phyloP scores from a whole-genome alignment of 2,329 filamentous ascomycete genomes.

The Fusarium sp. region DNA sequence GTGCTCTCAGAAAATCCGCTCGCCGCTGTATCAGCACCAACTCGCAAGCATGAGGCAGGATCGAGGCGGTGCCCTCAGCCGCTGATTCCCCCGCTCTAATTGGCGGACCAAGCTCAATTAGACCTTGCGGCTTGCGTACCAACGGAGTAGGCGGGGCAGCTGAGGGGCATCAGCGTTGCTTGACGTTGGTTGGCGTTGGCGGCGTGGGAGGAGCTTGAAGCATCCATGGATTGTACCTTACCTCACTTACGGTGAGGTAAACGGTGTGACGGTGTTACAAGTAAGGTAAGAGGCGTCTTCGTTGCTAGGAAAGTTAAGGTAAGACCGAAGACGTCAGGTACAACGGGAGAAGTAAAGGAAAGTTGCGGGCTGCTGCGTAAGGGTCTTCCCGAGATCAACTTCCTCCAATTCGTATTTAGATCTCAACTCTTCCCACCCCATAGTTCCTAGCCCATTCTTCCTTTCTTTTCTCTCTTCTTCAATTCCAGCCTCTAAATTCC shows the following conservation, averaged over 20 bases:
- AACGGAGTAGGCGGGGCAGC: slow-evolving; percentile 38
- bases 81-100: slow-evolving; percentile 9
- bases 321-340: slow-evolving; percentile 22
- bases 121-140: neutral
- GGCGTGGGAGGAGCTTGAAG: slow-evolving; percentile 38
- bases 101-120: slow-evolving; percentile 28
- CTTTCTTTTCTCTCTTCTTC: slow-evolving; percentile 13
- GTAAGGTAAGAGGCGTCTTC: slow-evolving; percentile 10
- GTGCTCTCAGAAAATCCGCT: slow-evolving; percentile 15
- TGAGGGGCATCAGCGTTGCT: slow-evolving; percentile 38
- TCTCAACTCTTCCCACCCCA: slow-evolving; percentile 24
- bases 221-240: slow-evolving; percentile 2
- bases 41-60: slow-evolving; percentile 18
- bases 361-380: slow-evolving; percentile 13
- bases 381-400: slow-evolving; percentile 31
- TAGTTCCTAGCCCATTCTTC: slow-evolving; percentile 12
- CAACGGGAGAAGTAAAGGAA: neutral
- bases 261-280: slow-evolving; percentile 15
- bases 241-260: slow-evolving; percentile 27
- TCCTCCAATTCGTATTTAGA: slow-evolving; percentile 32
- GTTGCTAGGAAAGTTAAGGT: slow-evolving; percentile 14
- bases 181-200: slow-evolving; percentile 13
- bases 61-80: slow-evolving; percentile 18
- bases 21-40: slow-evolving; percentile 28
- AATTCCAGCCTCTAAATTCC: slow-evolving; percentile 6